These are phyloP conservation scores for Adansonia madagascariensis DNA, from an alignment of 441 rosid species.

Conservation along the genomic window DNA sequence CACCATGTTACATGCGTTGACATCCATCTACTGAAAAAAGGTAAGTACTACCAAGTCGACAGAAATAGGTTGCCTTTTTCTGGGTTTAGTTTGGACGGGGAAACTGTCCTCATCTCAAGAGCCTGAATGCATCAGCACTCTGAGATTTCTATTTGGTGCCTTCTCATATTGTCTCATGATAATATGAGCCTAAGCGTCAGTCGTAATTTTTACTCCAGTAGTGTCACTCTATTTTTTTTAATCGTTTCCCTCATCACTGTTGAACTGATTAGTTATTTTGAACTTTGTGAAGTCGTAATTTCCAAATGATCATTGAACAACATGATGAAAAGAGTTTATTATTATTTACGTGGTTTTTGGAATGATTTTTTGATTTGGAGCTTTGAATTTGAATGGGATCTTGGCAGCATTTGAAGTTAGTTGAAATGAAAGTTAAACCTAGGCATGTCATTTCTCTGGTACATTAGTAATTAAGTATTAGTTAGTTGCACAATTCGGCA, in stretches of 20 bases:
- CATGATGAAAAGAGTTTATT: background rate
- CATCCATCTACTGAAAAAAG: background rate
- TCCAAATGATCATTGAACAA: background rate
- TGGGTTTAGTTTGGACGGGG: background rate
- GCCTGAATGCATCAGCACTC: background rate
- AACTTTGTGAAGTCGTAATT: background rate
- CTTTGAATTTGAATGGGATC: background rate
- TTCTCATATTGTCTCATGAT: background rate
- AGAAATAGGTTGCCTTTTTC: background rate
- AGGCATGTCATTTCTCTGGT: background rate
- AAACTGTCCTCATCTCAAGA: background rate
- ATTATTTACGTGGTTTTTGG: background rate
- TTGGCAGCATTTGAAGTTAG: background rate
- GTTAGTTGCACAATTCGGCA: background rate
- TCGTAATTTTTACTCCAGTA: background rate
- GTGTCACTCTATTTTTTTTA: background rate
- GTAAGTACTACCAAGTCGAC: background rate
- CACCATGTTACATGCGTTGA: background rate
- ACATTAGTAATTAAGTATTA: background rate
- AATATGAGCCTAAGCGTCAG: background rate
- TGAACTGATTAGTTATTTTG: background rate
- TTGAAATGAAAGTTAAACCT: slow-evolving; percentile 4
- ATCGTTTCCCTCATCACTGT: background rate
- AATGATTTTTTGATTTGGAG: background rate
- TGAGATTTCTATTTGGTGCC: background rate